phyloP scores from a whole-genome alignment of 495 filamentous ascomycete species.

The Lophium mytilinum region DNA sequence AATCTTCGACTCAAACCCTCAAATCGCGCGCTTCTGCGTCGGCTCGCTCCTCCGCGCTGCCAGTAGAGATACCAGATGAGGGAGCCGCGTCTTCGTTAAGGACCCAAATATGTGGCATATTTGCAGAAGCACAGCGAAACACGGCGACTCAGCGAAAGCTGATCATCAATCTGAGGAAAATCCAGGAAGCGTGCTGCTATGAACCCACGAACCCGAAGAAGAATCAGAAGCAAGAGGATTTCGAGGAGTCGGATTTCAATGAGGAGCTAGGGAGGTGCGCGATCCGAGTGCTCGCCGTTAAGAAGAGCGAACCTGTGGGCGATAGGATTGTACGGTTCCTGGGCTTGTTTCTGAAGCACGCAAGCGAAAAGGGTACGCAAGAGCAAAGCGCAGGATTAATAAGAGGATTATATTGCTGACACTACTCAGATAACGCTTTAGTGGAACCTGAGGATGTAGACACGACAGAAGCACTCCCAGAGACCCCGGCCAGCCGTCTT shows the following conservation, averaged over 20 bases:
- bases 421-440: conserved; percentile 40
- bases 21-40: conserved; percentile 25
- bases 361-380: conserved; percentile 66
- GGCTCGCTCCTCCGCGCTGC: conserved; percentile 56
- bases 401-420: conserved; percentile 3
- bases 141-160: conserved; percentile 86
- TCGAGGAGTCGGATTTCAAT: conserved; percentile 80
- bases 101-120: conserved; percentile 67
- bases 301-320: conserved; percentile 85
- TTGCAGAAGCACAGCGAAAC: conserved; percentile 78
- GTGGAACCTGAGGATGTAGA: conserved; percentile 40
- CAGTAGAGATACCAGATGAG: conserved; percentile 63
- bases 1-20: conserved; percentile 31
- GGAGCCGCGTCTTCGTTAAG: conserved; percentile 62
- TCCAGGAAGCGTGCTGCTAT: conserved; percentile 82
- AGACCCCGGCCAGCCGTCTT: conserved; percentile 75
- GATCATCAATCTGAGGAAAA: conserved; percentile 67
- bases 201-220: conserved; percentile 51
- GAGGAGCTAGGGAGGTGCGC: conserved; percentile 75
- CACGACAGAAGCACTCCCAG: conserved; percentile 55
- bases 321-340: conserved; percentile 80
- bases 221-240: conserved; percentile 37
- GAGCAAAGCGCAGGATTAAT: not conserved
- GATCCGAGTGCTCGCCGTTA: conserved; percentile 71
- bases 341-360: conserved; percentile 72